phyloP scores from a whole-genome alignment of 331 rosid genomes.

The Malus hybrid region DNA sequence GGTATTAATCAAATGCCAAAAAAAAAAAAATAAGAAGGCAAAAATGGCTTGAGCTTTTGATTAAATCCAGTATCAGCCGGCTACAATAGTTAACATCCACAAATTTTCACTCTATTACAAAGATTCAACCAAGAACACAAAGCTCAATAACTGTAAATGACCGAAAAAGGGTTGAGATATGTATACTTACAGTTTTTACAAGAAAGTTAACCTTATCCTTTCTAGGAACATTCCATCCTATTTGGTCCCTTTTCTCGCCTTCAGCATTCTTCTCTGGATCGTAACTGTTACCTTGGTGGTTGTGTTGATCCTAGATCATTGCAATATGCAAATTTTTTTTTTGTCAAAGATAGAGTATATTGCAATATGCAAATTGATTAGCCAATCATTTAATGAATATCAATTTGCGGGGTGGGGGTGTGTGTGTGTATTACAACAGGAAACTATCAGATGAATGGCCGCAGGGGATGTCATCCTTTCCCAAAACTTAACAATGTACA shows the following conservation, averaged over 20 bases:
- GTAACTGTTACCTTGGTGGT: conserved; percentile 1
- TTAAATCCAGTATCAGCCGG: neutral
- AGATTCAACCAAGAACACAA: neutral
- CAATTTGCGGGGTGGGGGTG: too few species aligned
- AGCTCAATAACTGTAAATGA: neutral
- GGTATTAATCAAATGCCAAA: too few species aligned
- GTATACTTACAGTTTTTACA: conserved; percentile 26
- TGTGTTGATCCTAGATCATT: conserved; percentile 12
- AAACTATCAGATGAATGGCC: neutral
- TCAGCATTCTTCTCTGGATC: conserved; percentile 8
- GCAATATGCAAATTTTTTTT: neutral
- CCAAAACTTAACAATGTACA: neutral
- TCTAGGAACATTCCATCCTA: conserved; percentile 30
- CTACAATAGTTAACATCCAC: neutral
- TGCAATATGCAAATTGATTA: neutral
- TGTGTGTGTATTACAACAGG: neutral
- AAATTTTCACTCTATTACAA: neutral
- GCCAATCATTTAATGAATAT: neutral
- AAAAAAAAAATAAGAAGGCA: too few species aligned
- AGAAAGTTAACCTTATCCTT: conserved; percentile 30
- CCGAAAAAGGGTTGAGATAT: neutral
- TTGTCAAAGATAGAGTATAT: neutral
- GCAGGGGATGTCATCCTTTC: neutral
- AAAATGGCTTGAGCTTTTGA: neutral
- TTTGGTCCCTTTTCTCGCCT: conserved; percentile 11